Base-by-base conservation (phyloP, 73 alveolate species). In the Paramecium bursaria region DNA sequence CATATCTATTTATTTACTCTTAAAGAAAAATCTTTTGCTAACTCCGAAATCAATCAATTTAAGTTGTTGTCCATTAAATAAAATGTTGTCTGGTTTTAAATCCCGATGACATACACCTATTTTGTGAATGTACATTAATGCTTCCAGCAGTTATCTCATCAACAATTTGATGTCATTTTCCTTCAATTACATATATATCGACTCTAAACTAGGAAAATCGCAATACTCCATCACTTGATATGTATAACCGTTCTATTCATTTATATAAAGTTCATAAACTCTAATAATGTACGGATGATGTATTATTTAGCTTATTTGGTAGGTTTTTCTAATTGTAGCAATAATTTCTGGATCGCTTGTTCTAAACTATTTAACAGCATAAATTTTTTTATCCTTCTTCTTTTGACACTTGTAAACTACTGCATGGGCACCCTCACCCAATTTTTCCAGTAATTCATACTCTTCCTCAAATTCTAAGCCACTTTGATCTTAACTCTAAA, bases 381-480 rank as follows among this genome's bases (percentile, higher is more conserved):
- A 67, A 13, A 25, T 47, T 6, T 67, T 2, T 21, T 42, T 42
- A 67, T 67, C 82, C 10, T 21, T 15, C 50, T 15, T 33, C 22
- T 47, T 9, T 1, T 39, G 19, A 2, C 60, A 53, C 4, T 67
- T 67, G 15, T 67, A 57, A 17, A 67, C 82, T 4, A 67, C 21
- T 14, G 82, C 82, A 39, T 67, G 82, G 21, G 82, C 82, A 2
- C 82, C 82, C 15, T 67, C 82, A 0, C 82, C 82, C 33, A 67
- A 67, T 42, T 67, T 67, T 0, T 22, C 48, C 6, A n/a, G 23
- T 14, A 67, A 42, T 67, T 39, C 44, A 14, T 67, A 67, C 17
- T 9, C 26, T 11, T 67, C 82, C 30, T 33, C 14, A 14, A 67
- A 67, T 7, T 67, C 82, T 13, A 57, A 48, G 15, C 48, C 76